Evolutionary conservation across 805 yeast genomes (phyloP), one percentile per base, ranked within the genome.

Genomic region (Cyberlindnera bimundalis): DNA sequence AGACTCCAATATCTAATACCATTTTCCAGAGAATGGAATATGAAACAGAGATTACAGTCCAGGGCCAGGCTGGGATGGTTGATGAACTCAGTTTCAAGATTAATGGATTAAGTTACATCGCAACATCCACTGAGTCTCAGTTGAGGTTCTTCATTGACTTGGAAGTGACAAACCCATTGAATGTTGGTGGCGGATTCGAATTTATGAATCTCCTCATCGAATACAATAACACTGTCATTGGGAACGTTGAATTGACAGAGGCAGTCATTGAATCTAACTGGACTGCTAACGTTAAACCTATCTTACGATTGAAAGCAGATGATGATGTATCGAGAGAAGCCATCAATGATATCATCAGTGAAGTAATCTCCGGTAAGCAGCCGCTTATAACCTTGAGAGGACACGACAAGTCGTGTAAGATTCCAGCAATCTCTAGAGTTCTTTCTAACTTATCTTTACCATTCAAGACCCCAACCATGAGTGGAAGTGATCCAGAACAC

Each of bases 321-420:
- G 49, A 51, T 39, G 47, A 49, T 0, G 33, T 37, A 7, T 37
- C 46, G 14, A 48, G 50, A 40, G 43, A 18, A 11, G 40, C 44
- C 11, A 31, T 69, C 11, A 69, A 68, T 25, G 53, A 55, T 13
- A 46, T 71, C 33, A 21, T 71, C 11, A 68, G 76, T 25, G 53
- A 55, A 5, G 64, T 60, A 32, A 52, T 71, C 1, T 71, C 76
- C 0, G 71, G 72, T 3, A 50, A 60, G 18, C 51, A 49, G 11
- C 67, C 74, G 1, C 28, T 21, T 4, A 41, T 69, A 5, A 56
- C 48, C 14, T 12, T 70, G 5, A 39, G 23, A 11, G 68, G 71
- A 2, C 56, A 60, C 26, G 19, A 42, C 2, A 50, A 56, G 14
- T 47, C 55, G 1, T 32, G 62, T 17, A 33, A 42, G n/a, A 54